Evolutionary conservation across 1,284 basidiomycete genomes (phyloP).

Genomic region (Ustilago sp.): DNA sequence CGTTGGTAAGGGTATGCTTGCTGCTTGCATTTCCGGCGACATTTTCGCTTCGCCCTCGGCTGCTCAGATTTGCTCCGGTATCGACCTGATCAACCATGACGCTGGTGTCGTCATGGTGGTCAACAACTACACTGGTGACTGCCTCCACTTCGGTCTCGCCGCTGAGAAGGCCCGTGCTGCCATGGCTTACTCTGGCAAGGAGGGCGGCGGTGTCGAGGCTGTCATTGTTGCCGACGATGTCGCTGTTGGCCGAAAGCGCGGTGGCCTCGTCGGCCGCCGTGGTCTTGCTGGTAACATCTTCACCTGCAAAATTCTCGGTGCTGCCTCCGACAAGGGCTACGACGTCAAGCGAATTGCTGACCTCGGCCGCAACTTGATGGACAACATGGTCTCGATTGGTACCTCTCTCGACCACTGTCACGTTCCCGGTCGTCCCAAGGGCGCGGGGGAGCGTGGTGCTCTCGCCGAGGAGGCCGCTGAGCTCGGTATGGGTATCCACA

Average conservation of each 20-base stretch:
- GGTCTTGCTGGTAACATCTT: conserved; percentile 72
- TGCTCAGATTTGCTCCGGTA: conserved; percentile 71
- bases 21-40: conserved; percentile 72
- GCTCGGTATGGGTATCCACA: conserved; percentile 75
- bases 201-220: conserved; percentile 71
- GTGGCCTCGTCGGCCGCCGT: conserved; percentile 72
- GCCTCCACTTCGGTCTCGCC: conserved; percentile 72
- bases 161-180: conserved; percentile 68
- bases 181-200: conserved; percentile 56
- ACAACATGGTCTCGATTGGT: conserved; percentile 73
- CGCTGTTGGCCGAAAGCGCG: conserved; percentile 71
- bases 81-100: conserved; percentile 71
- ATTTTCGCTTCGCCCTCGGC: conserved; percentile 73
- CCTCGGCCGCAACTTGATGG: conserved; percentile 75
- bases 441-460: conserved; percentile 62
- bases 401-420: conserved; percentile 75
- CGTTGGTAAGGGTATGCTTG: conserved; percentile 71
- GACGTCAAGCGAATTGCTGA: conserved; percentile 62
- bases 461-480: conserved; percentile 71
- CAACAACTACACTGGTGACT: conserved; percentile 72
- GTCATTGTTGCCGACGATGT: conserved; percentile 73
- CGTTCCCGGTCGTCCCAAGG: conserved; percentile 72
- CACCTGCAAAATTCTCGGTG: conserved; percentile 67
- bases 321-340: conserved; percentile 61
- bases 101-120: conserved; percentile 70